These are phyloP conservation scores for Lipomyces japonicus DNA, from an alignment of 805 yeast genomes.

Conservation along the genomic window DNA sequence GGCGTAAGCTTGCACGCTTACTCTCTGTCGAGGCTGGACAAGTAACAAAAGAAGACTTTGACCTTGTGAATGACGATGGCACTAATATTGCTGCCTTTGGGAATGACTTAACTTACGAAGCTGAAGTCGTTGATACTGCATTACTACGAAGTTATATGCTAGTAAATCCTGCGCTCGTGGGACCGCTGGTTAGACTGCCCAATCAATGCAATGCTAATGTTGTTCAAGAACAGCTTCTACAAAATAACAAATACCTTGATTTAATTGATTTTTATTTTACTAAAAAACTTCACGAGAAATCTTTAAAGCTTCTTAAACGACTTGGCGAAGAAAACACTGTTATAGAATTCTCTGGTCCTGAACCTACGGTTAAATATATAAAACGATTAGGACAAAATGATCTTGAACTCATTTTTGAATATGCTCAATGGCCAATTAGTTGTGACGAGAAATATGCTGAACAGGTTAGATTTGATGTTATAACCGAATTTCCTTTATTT, in stretches of 20 bases:
- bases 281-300: slow-evolving; percentile 58
- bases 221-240: slow-evolving; percentile 53
- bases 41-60: slow-evolving; percentile 21
- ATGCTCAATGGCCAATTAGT: slow-evolving; percentile 50
- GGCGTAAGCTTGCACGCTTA: slow-evolving; percentile 45
- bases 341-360: slow-evolving; percentile 39
- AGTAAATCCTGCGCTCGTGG: slow-evolving; percentile 68
- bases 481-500: neutral
- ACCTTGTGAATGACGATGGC: slow-evolving; percentile 7
- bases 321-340: slow-evolving; percentile 33
- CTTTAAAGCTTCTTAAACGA: slow-evolving; percentile 56
- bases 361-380: slow-evolving; percentile 53
- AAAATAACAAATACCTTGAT: slow-evolving; percentile 55
- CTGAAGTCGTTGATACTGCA: slow-evolving; percentile 64
- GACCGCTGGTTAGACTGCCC: slow-evolving; percentile 72
- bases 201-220: slow-evolving; percentile 67
- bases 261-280: slow-evolving; percentile 73
- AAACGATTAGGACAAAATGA: slow-evolving; percentile 50
- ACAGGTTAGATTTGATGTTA: slow-evolving; percentile 24
- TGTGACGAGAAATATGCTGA: slow-evolving; percentile 41
- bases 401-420: slow-evolving; percentile 55
- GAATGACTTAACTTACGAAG: slow-evolving; percentile 37
- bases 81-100: slow-evolving; percentile 30
- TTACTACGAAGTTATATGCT: slow-evolving; percentile 69
- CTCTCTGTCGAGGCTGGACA: slow-evolving; percentile 19